Evolutionary conservation across 441 rosid genomes (phyloP).

Genomic region (Brassica hybrid): DNA sequence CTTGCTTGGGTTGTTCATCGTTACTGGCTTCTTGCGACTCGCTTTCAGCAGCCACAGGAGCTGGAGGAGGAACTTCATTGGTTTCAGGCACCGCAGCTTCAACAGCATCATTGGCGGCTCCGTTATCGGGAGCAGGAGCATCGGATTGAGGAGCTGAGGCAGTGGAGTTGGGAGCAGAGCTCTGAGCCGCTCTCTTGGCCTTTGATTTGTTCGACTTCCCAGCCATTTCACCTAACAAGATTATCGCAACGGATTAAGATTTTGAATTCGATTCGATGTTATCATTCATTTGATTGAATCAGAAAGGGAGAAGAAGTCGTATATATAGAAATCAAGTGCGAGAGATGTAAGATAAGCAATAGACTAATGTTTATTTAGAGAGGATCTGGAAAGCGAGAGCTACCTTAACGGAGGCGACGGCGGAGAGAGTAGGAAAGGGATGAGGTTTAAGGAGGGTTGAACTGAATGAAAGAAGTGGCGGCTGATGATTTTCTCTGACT

Average conservation of each 20-base stretch:
- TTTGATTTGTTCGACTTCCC: conserved; percentile 91
- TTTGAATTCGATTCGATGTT: conserved; percentile 16
- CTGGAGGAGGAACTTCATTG: conserved; percentile 52
- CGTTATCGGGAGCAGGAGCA: conserved; percentile 31
- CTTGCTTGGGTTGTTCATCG: conserved; percentile 75
- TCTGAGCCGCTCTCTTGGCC: conserved; percentile 53
- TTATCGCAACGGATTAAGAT: neutral
- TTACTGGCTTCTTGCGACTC: conserved; percentile 53
- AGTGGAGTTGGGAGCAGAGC: conserved; percentile 41
- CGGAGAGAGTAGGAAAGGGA: conserved; percentile 44
- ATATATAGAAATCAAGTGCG: neutral
- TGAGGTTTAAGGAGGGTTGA: conserved; percentile 53
- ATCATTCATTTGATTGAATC: neutral
- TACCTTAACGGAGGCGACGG: conserved; percentile 38
- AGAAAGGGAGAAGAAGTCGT: conserved; percentile 30
- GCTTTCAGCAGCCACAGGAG: conserved; percentile 47
- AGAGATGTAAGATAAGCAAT: neutral
- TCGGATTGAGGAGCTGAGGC: conserved; percentile 43
- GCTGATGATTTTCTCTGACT: conserved; percentile 44
- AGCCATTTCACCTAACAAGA: conserved; percentile 60
- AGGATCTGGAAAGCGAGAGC: conserved; percentile 19
- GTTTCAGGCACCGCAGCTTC: conserved; percentile 48
- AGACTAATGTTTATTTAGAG: neutral
- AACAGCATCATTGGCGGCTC: conserved; percentile 30
- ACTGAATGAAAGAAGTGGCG: conserved; percentile 39